These are phyloP conservation scores for slime mould (Dictyostelium discoideum) DNA, from an alignment of 78 protist species.

Conservation along the genomic window DNA sequence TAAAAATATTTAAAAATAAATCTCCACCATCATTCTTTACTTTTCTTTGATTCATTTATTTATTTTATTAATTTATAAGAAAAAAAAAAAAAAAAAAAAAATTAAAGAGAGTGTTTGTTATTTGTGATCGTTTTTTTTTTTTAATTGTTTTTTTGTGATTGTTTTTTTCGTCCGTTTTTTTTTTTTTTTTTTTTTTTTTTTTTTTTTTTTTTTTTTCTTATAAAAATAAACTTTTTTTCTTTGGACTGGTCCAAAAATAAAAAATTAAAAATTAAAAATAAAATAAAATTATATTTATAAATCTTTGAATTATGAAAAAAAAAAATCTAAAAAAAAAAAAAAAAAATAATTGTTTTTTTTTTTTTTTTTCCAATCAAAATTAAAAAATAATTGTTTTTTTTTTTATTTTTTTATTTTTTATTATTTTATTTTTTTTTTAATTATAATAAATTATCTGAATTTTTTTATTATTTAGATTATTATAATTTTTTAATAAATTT, in stretches of 20 bases:
- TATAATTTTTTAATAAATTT: not conserved
- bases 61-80: too few relatives aligned
- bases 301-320: not conserved
- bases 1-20: not conserved
- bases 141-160: too few relatives aligned
- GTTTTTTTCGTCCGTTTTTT: too few relatives aligned
- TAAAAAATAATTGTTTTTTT: too few relatives aligned
- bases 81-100: too few relatives aligned
- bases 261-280: not conserved
- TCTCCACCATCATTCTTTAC: not conserved
- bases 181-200: not conserved
- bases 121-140: not conserved
- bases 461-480: not conserved
- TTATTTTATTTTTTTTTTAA: too few relatives aligned
- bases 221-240: not conserved
- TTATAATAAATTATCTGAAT: not conserved
- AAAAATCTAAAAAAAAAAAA: not conserved
- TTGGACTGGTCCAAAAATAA: not conserved
- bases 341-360: not conserved
- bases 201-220: too few relatives aligned
- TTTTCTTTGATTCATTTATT: not conserved
- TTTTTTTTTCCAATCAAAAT: too few relatives aligned
- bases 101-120: not conserved
- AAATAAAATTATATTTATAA: not conserved
- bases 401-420: too few relatives aligned